Conservation (phyloP, 345 rosid genomes). For the Linum usitatissimum region DNA sequence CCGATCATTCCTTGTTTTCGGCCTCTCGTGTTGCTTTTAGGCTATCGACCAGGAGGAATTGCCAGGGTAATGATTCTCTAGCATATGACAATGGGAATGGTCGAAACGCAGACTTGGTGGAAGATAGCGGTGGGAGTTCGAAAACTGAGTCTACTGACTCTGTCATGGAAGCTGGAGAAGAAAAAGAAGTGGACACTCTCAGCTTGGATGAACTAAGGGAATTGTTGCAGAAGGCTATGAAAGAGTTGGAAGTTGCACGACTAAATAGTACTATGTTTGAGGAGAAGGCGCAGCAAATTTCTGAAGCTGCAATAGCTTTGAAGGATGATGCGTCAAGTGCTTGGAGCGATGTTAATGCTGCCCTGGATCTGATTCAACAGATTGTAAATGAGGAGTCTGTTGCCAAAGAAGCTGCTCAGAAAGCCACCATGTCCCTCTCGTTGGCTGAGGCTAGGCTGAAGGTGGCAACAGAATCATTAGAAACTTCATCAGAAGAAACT, state of each 20-base stretch:
- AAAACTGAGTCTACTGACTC: constrained; percentile 16
- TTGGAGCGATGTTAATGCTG: constrained; percentile 47
- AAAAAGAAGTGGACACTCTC: constrained; percentile 25
- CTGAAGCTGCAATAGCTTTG: constrained; percentile 75
- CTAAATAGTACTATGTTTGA: constrained; percentile 71
- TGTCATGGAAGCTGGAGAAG: constrained; percentile 27
- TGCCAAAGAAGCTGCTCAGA: constrained; percentile 66
- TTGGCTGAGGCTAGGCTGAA: constrained; percentile 74
- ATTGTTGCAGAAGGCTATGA: constrained; percentile 41
- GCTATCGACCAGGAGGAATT: constrained; percentile 20
- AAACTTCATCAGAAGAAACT: constrained; percentile 25
- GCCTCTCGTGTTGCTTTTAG: constrained; percentile 17
- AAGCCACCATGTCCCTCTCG: constrained; percentile 76
- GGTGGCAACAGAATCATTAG: constrained; percentile 54
- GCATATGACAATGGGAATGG: constrained; percentile 46
- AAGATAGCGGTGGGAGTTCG: constrained; percentile 22
- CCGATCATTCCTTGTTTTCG: constrained; percentile 23
- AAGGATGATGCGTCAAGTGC: constrained; percentile 65
- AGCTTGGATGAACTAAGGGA: constrained; percentile 54
- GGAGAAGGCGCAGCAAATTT: constrained; percentile 76
- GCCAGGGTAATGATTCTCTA: constrained; percentile 61
- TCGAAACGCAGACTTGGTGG: constrained; percentile 33
- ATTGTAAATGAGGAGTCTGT: constrained; percentile 47
- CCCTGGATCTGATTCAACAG: constrained; percentile 47
- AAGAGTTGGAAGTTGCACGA: constrained; percentile 67